Conservation (phyloP, 805 yeast genomes). For the Starmerella geochares region DNA sequence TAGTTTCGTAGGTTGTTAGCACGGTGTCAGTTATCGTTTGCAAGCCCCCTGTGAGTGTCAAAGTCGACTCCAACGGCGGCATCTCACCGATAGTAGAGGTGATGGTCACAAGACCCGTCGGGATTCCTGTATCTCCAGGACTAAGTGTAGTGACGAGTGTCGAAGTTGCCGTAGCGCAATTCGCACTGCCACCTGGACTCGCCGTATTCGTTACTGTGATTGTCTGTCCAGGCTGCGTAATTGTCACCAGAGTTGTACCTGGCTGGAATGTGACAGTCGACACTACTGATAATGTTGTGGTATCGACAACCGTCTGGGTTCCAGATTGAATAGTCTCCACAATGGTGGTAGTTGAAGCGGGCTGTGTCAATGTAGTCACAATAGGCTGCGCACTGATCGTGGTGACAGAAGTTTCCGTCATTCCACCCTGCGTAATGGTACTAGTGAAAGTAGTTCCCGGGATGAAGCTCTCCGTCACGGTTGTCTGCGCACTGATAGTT, state of each 20-base stretch:
- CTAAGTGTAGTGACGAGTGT: background rate
- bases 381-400: conserved; percentile 12
- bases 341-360: conserved; percentile 9
- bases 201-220: conserved; percentile 12
- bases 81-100: conserved; percentile 9
- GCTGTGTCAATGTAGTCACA: conserved; percentile 1
- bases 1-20: conserved; percentile 2
- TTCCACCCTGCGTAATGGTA: conserved; percentile 4
- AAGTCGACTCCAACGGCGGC: conserved; percentile 3
- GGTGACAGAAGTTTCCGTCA: conserved; percentile 8
- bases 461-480: conserved; percentile 1
- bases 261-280: conserved; percentile 5
- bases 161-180: background rate
- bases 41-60: conserved; percentile 4
- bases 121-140: background rate
- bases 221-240: conserved; percentile 4
- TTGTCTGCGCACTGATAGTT: conserved; percentile 7
- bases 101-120: background rate
- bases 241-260: background rate
- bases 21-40: conserved; percentile 18
- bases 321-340: conserved; percentile 13
- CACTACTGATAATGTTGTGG: background rate
- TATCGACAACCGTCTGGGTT: conserved; percentile 14
- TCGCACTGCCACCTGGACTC: background rate
- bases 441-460: conserved; percentile 14